Conservation (phyloP, 352 stramenopile genomes). For the Phytophthora foliorum region DNA sequence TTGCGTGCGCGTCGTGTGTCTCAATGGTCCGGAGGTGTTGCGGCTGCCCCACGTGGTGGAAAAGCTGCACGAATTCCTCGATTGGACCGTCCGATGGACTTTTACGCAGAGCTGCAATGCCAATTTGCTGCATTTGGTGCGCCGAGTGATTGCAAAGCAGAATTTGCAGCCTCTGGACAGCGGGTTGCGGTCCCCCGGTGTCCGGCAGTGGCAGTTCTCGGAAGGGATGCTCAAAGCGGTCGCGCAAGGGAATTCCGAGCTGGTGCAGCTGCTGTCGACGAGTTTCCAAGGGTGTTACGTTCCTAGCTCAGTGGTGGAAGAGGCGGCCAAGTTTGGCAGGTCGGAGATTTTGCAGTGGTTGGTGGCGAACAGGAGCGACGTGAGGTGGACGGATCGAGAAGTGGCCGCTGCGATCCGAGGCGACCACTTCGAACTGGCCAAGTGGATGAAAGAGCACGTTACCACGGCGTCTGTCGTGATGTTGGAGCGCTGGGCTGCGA, state of each 20-base stretch:
- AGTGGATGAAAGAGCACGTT: constrained; percentile 17
- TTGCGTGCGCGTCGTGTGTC: constrained; percentile 13
- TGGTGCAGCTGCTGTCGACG: constrained; percentile 14
- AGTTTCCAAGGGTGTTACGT: constrained; percentile 15
- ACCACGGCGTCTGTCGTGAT: neutral
- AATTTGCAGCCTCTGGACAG: constrained; percentile 7
- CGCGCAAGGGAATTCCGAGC: constrained; percentile 3
- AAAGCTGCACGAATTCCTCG: constrained; percentile 21
- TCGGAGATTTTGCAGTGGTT: constrained; percentile 22
- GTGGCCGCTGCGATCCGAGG: constrained; percentile 9
- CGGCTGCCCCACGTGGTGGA: constrained; percentile 16
- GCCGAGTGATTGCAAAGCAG: constrained; percentile 4
- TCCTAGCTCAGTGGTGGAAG: neutral
- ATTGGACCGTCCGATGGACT: constrained; percentile 13
- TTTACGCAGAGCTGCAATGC: constrained; percentile 6
- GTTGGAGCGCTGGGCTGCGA: constrained; percentile 10
- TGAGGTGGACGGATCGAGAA: constrained; percentile 8
- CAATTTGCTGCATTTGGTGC: constrained; percentile 16
- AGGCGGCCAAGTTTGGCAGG: constrained; percentile 2
- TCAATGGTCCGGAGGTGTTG: constrained; percentile 7
- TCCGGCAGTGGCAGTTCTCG: constrained; percentile 29
- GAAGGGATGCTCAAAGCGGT: constrained; percentile 7
- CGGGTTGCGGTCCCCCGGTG: neutral
- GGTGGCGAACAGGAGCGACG: constrained; percentile 1
- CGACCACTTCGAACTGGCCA: constrained; percentile 21